These are phyloP conservation scores for Krasilnikovozyma curviuscula DNA, from an alignment of 768 basidiomycete species.

Conservation along the genomic window DNA sequence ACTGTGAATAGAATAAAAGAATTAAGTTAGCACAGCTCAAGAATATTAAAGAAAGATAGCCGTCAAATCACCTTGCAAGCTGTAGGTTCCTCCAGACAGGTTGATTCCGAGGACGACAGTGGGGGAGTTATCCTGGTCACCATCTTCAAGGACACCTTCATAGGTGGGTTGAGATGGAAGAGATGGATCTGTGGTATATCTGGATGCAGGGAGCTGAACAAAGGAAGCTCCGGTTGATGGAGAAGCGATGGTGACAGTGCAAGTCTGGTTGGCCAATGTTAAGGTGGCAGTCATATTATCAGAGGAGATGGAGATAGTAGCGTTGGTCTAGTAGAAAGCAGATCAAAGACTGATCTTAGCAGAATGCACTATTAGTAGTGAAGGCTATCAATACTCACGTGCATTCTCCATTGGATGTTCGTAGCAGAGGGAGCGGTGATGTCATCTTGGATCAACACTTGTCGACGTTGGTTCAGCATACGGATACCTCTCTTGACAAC, in stretches of 20 bases:
- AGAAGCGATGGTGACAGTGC: constrained; percentile 48
- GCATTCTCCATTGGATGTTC: constrained; percentile 60
- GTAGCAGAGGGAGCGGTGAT: constrained; percentile 37
- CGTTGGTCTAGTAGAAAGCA: constrained; percentile 43
- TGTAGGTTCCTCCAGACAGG: constrained; percentile 47
- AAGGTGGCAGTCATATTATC: constrained; percentile 53
- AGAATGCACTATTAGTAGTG: too few species aligned
- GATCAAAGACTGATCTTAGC: not conserved
- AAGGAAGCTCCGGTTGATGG: constrained; percentile 39
- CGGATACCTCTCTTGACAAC: constrained; percentile 71
- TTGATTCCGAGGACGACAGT: constrained; percentile 62
- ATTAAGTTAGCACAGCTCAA: too few species aligned
- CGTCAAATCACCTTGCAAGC: too few species aligned
- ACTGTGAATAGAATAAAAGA: too few species aligned
- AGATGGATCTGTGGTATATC: constrained; percentile 43
- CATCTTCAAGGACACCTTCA: constrained; percentile 9
- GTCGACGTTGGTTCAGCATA: constrained; percentile 57
- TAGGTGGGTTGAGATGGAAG: constrained; percentile 31
- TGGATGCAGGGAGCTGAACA: constrained; percentile 28
- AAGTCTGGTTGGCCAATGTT: constrained; percentile 44
- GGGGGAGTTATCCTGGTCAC: constrained; percentile 49
- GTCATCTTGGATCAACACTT: constrained; percentile 87
- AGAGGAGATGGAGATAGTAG: constrained; percentile 39
- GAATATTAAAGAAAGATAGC: too few species aligned
- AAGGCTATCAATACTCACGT: too few species aligned